Percentiles rank a stretch among this genome's conserved stretches.
Conservation (phyloP, 805 yeast species). For the Yamadazyma philogaea region DNA sequence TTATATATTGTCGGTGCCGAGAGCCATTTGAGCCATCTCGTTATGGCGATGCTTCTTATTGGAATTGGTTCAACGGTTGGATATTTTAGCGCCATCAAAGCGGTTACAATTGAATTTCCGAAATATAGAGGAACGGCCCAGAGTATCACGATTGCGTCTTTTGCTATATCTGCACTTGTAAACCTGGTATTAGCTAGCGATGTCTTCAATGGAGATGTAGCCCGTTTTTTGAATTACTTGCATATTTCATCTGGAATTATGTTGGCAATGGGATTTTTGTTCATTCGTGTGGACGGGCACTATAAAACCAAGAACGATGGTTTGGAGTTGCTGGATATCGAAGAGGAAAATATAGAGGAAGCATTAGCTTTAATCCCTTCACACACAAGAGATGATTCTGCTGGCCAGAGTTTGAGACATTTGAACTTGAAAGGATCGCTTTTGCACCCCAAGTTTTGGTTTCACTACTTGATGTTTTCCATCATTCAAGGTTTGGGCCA, state of each 20-base stretch:
- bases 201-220: slow-evolving; percentile 22
- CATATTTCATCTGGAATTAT: slow-evolving; percentile 22
- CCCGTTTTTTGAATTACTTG: slow-evolving; percentile 23
- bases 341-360: slow-evolving; percentile 10
- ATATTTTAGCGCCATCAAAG: slow-evolving; percentile 33
- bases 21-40: slow-evolving; percentile 15
- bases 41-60: slow-evolving; percentile 27
- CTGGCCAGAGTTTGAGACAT: slow-evolving; percentile 15
- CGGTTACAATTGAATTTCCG: slow-evolving; percentile 32
- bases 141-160: slow-evolving; percentile 34
- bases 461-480: slow-evolving; percentile 28
- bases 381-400: slow-evolving; percentile 3
- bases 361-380: slow-evolving; percentile 15
- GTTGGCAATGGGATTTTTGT: slow-evolving; percentile 27
- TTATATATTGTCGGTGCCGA: slow-evolving; percentile 20
- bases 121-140: slow-evolving; percentile 33
- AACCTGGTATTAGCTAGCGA: slow-evolving; percentile 22
- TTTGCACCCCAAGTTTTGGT: slow-evolving; percentile 30
- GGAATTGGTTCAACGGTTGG: slow-evolving; percentile 35
- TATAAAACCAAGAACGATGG: slow-evolving; percentile 6
- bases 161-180: slow-evolving; percentile 32
- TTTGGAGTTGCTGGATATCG: slow-evolving; percentile 5
- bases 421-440: slow-evolving; percentile 20
- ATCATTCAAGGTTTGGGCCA: slow-evolving; percentile 37
- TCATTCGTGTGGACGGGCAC: slow-evolving; percentile 29